Evolutionary conservation across 2,329 filamentous ascomycete genomes (phyloP), one percentile per base, ranked within the genome.

Genomic region (Ceratocystis papillata): DNA sequence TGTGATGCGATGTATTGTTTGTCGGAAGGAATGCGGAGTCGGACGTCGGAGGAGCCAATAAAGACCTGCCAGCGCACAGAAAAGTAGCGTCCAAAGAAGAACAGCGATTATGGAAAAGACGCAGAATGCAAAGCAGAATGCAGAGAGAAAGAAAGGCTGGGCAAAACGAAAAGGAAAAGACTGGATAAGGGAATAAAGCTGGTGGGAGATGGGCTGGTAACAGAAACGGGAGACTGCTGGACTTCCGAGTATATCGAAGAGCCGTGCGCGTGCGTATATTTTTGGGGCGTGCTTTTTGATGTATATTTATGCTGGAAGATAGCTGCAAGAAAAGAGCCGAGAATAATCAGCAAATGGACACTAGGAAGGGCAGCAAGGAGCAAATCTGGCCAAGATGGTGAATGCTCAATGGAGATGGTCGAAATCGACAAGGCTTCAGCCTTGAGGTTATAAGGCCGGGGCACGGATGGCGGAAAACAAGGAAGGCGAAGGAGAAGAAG

Each of bases 21-120:
- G 30, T 59, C 55, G 55, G 55, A 59, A 59, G 55, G 55, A 59
- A 59, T 59, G 55, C 55, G 55, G 55, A 59, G 55, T 59, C 55
- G 28, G 55, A 37, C 17, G 30, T 59, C 55, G 55, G 55, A 33
- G 33, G 25, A 59, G 55, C 55, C 55, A 59, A 59, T 59, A 59
- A 30, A 59, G 55, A 37, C 55, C 55, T 59, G 55, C 55, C 55
- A 59, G 55, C 55, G 55, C 55, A 59, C 55, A 59, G 55, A 28
- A 59, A 37, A 33, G 30, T 15, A 59, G 55, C n/a, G 55, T 28
- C 55, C 28, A 17, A 59, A 17, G 28, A 57, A n/a, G 28, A 59
- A 59, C 55, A 59, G 55, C 55, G 55, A 59, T 33, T 28, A 37
- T 20, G 30, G 55, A 59, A 59, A 59, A 59, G 25, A 59, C 55